phyloP scores from a whole-genome alignment of 257 asterid genomes.

The Solanum pimpinellifolium region DNA sequence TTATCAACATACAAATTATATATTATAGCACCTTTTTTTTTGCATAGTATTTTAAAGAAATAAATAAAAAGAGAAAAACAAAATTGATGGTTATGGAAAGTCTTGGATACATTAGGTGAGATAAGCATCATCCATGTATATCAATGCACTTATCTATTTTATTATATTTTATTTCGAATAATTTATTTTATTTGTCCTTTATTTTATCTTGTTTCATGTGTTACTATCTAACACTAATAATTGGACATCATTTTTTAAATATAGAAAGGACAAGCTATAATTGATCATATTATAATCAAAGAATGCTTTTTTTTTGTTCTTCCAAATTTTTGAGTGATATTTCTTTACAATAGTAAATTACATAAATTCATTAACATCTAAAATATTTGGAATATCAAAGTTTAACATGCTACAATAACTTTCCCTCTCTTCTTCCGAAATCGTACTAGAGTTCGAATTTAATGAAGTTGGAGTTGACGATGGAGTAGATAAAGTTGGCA shows the following conservation, averaged over 20 bases:
- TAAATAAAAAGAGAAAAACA: not conserved
- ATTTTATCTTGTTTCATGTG: not conserved
- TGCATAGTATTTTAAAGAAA: not conserved
- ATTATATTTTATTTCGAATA: not conserved
- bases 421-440: constrained; percentile 45
- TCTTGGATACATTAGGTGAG: not conserved
- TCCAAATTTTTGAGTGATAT: not conserved
- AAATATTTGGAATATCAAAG: constrained; percentile 35
- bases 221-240: not conserved
- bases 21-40: not conserved
- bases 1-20: not conserved
- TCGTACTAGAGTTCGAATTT: constrained; percentile 29
- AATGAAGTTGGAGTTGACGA: constrained; percentile 50
- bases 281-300: not conserved
- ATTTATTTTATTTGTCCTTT: not conserved
- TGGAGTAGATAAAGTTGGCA: constrained; percentile 55
- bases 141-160: not conserved
- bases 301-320: not conserved
- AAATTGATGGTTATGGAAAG: not conserved
- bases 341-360: not conserved
- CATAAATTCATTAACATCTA: constrained; percentile 41
- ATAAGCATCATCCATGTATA: not conserved
- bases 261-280: not conserved
- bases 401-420: constrained; percentile 50
- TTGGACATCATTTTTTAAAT: not conserved